phyloP scores from a whole-genome alignment of 2,329 filamentous ascomycete genomes.

The Pezizomycotina sp. region DNA sequence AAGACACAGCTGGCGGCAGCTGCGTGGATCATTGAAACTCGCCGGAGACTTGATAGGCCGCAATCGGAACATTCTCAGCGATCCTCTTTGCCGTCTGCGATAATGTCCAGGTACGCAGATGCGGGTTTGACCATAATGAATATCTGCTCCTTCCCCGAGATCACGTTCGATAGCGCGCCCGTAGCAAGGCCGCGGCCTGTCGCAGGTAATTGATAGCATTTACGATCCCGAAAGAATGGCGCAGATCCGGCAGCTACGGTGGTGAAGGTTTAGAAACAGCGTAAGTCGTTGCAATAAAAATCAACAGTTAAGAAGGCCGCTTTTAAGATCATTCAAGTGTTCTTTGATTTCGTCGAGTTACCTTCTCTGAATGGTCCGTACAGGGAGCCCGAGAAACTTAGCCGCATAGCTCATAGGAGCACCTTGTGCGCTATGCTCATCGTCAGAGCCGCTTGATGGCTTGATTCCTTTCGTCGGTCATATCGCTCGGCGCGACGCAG shows the following conservation, averaged over 20 bases:
- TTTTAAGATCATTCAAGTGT: no score
- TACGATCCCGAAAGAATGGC: conserved; percentile 83
- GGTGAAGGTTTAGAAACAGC: no score
- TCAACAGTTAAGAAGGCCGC: no score
- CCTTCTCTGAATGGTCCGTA: conserved; percentile 94
- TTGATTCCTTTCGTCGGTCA: conserved; percentile 95
- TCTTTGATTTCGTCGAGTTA: conserved; percentile 6
- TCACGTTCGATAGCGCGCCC: conserved; percentile 79
- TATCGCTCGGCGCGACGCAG: conserved; percentile 91
- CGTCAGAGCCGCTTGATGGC: conserved; percentile 97
- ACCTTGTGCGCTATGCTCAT: conserved; percentile 81
- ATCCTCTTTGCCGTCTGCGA: conserved; percentile 93
- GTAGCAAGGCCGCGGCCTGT: conserved; percentile 80
- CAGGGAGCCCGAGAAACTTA: conserved; percentile 88
- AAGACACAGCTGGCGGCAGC: conserved; percentile 93
- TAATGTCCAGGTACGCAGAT: conserved; percentile 89
- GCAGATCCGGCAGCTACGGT: conserved; percentile 57
- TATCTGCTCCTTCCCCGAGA: conserved; percentile 83
- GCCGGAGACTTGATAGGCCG: conserved; percentile 91
- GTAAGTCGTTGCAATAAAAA: no score
- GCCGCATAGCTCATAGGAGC: conserved; percentile 95
- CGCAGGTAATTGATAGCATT: conserved; percentile 91
- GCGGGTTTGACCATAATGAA: conserved; percentile 99
- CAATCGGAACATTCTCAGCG: conserved; percentile 76
- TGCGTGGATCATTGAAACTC: conserved; percentile 98